Base-by-base conservation (phyloP, 2,329 filamentous ascomycete species). In the Neonectria coccinea region DNA sequence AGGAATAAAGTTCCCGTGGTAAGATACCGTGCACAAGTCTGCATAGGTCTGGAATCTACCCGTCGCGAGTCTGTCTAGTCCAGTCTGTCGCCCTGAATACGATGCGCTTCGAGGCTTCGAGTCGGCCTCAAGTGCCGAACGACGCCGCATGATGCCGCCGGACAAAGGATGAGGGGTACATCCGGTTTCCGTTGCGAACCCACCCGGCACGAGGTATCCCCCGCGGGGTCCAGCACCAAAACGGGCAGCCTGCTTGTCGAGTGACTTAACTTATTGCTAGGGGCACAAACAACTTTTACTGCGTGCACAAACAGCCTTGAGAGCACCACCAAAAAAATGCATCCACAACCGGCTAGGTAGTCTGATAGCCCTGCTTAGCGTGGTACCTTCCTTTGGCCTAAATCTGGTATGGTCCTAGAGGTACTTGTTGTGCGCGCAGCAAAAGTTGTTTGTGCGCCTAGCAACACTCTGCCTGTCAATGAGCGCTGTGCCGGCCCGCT, bases 241-340 rank as follows among this genome's bases (percentile, higher is more conserved):
- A 65, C n/a, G 41, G 70, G 69, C 52, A 70, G 62, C 33, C 55
- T 64, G 25, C 22, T 4, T 22, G 22, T 22, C 22, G 22, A 4
- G 22, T 4, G 20, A n/a, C n/a, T n/a, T n/a, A n/a, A n/a, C n/a
- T n/a, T n/a, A n/a, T 20, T 20, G 22, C 22, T 22, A 22, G 22
- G 22, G 3, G 22, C 22, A 22, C 22, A 22, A 22, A 22, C 22
- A 22, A 22, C 22, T 22, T 22, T 22, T 22, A 4, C 22, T 22
- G 22, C 22, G 22, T 4, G 22, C 22, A 22, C 22, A 20, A 20
- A 20, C 20, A 20, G 20, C 20, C 20, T 20, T 20, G 20, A 20
- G 20, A 20, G 20, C 20, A 20, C 20, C 20, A 20, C 20, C 20
- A 20, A 20, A 20, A 20, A 20, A 20, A 20, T 20, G 3, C 20